Evolutionary conservation across 805 yeast species (phyloP).

Genomic region (Yamadazyma phyllophila): DNA sequence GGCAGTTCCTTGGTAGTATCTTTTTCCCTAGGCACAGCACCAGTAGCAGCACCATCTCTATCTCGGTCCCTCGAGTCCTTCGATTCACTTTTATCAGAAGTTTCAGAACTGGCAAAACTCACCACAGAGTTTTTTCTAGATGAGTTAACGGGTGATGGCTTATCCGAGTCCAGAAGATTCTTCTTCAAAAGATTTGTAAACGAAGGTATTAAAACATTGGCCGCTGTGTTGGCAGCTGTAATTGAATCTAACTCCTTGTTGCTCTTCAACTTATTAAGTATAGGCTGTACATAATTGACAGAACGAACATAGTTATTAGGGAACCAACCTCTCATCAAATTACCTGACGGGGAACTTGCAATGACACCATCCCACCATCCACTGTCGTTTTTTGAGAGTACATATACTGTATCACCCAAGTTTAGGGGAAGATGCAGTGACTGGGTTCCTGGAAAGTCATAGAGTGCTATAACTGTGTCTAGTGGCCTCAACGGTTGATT

Average conservation of each 20-base stretch:
- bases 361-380: constrained; percentile 90
- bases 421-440: constrained; percentile 51
- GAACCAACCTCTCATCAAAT: constrained; percentile 75
- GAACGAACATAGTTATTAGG: constrained; percentile 62
- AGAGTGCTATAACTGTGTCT: constrained; percentile 59
- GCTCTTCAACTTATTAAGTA: constrained; percentile 34
- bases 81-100: not conserved
- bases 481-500: constrained; percentile 36
- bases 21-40: not conserved
- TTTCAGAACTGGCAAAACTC: constrained; percentile 36
- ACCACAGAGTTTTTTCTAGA: constrained; percentile 48
- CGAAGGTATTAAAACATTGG: constrained; percentile 43
- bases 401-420: constrained; percentile 71
- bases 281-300: constrained; percentile 43
- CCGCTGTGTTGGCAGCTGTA: constrained; percentile 47
- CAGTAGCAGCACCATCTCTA: not conserved
- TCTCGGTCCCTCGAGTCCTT: not conserved
- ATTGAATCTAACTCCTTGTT: constrained; percentile 42
- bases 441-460: constrained; percentile 53
- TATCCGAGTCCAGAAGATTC: constrained; percentile 31
- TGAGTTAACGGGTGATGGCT: constrained; percentile 30
- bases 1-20: not conserved
- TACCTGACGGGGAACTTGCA: constrained; percentile 31
- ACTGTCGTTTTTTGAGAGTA: constrained; percentile 56
- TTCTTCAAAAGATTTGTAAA: constrained; percentile 38